Percentiles rank a stretch among this genome's conserved stretches.
These are phyloP conservation scores for Dillenia turbinata DNA, from an alignment of 164 flowering plant species.

Conservation along the genomic window DNA sequence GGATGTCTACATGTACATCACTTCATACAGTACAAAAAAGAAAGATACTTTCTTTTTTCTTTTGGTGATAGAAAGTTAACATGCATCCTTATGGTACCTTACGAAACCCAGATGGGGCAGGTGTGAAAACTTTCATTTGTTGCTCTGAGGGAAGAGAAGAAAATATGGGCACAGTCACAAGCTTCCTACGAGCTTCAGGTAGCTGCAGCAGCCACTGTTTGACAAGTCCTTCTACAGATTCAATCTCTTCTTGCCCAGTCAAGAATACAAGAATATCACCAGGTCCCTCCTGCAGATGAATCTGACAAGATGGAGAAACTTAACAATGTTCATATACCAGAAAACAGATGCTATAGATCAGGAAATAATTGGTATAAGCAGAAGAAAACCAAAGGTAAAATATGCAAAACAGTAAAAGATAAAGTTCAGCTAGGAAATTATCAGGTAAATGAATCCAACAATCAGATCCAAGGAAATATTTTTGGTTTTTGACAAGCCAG, in stretches of 20 bases:
- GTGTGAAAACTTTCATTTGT: conserved; percentile 76
- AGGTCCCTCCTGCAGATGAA: conserved; percentile 83
- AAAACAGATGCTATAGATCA: too few species aligned
- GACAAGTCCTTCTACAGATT: conserved; percentile 73
- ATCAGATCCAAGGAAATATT: too few species aligned
- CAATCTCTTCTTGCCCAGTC: conserved; percentile 99
- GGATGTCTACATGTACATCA: background rate
- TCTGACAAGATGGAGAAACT: conserved; percentile 32
- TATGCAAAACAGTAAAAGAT: too few species aligned
- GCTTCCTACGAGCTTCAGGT: conserved; percentile 48
- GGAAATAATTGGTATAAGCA: too few species aligned
- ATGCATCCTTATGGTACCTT: conserved; percentile 49
- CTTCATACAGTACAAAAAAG: background rate
- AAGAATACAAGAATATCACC: conserved; percentile 94
- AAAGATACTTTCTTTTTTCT: background rate
- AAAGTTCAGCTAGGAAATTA: too few species aligned
- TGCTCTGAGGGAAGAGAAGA: conserved; percentile 94
- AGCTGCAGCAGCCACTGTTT: conserved; percentile 51
- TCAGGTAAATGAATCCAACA: too few species aligned
- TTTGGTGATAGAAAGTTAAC: background rate
- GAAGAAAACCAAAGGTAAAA: too few species aligned
- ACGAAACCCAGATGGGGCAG: conserved; percentile 72
- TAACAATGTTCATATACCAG: background rate
- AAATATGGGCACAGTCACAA: conserved; percentile 61
- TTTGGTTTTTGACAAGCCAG: too few species aligned